Evolutionary conservation across 352 stramenopile genomes (phyloP), one percentile per base, ranked within the genome.

Genomic region (Globisporangium nunn): DNA sequence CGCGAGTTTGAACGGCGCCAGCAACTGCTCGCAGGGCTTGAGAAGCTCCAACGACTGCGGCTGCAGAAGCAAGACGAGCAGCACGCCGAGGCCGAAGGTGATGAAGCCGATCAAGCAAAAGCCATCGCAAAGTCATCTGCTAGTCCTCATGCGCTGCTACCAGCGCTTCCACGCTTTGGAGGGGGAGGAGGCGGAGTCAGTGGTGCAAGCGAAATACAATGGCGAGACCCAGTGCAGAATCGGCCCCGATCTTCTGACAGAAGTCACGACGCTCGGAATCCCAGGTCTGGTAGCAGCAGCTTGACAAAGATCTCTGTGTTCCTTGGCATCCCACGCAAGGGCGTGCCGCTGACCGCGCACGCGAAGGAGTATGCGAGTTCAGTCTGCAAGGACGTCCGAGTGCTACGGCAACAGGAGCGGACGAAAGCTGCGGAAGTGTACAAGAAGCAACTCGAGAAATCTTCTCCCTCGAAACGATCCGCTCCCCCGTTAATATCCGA

Each of bases 331-430:
- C 77, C 78, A 10, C 67, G 77, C 44, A 54, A 51, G 17, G 79
- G 77, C 11, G 75, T 87, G 0, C 66, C 71, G 2, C 56, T 89
- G 15, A 85, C 79, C 7, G 23, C 39, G 7, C 58, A 78, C 17
- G 71, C 71, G 2, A 83, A 75, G 56, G 59, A 54, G 15, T 85
- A 84, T 53, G 66, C 67, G 8, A 59, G 58, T 31, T 60, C 62
- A 18, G 59, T 82, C 2, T 87, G 77, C 52, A 64, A 59, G 30
- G 77, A 87, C 45, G 72, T 90, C 4, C 71, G 77, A 5, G 63
- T 68, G 7, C 52, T 87, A 41, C 64, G 70, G 3, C 62, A 75
- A 45, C 57, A 71, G 5, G 76, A 81, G 54, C 64, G 59, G 0
- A 59, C 44, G n/a, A 80, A 78, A n/a, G 67, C 69, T n/a, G 74